Conservation (phyloP, 192 early-diverging fungal species). For the Glomus cerebriforme region DNA sequence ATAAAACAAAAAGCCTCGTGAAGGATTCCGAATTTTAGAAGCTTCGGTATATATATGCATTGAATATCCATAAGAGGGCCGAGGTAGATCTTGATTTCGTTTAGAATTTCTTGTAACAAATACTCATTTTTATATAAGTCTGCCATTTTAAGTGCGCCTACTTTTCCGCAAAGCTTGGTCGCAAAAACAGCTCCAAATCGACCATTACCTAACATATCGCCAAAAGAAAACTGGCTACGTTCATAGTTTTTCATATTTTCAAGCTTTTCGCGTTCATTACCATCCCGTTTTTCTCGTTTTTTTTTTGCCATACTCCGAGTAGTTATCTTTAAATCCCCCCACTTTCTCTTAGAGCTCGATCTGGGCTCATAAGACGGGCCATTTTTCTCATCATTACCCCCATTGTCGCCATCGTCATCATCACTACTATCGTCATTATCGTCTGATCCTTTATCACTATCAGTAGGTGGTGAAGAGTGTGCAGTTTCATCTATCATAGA, state of each 20-base stretch:
- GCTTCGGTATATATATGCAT: not conserved
- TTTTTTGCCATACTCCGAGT: not conserved
- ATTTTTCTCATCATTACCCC: not conserved
- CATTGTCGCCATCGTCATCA: not conserved
- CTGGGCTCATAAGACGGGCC: not conserved
- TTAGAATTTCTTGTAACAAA: constrained; percentile 11
- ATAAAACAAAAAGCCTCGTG: constrained; percentile 24
- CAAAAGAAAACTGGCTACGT: constrained; percentile 8
- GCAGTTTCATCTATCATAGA: constrained; percentile 4
- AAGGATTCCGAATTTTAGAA: constrained; percentile 12
- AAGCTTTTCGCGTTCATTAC: not conserved
- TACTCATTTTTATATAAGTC: constrained; percentile 25
- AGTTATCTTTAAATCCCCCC: not conserved
- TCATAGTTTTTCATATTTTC: constrained; percentile 12
- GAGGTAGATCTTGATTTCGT: constrained; percentile 10
- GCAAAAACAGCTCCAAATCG: constrained; percentile 9
- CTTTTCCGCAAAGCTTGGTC: not conserved
- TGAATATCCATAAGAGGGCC: constrained; percentile 3
- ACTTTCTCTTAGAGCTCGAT: not conserved
- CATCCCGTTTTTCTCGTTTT: not conserved
- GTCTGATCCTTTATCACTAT: too few species aligned
- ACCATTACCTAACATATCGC: constrained; percentile 18
- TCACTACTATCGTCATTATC: too few species aligned
- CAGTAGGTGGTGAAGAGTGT: not conserved
- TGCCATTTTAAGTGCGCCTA: not conserved